Base-by-base conservation (phyloP, 148 eudicot genomes). In the Rhododendron henanense region DNA sequence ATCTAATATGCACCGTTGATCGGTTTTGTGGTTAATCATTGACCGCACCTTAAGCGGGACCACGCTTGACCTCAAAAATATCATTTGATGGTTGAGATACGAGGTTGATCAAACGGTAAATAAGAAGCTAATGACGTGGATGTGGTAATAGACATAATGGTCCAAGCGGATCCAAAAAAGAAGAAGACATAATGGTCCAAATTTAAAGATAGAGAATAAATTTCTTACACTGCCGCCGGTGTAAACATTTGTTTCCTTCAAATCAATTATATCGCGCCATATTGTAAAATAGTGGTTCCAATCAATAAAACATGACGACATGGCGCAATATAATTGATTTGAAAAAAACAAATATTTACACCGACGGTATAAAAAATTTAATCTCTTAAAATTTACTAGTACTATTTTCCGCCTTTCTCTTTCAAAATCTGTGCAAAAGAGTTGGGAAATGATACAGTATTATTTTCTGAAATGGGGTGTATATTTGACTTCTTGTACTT, bases 211-310 rank as follows among this genome's bases (percentile, higher is more conserved):
- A 8, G 7, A 41, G 8, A 41, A 41, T 6, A 41, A 41, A 6
- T 41, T 41, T 0, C 6, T 6, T 41, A 41, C 0, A 14, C 18
- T 5, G 15, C 1, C 5, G 15, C 1, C 5, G 5, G 19, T 5
- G 6, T 41, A 41, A 41, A 41, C 0, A 41, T 41, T 41, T 41
- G 0, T 41, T 41, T 41, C 0, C 0, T 41, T 0, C 7, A 41
- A 41, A 41, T 41, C 8, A 41, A 41, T 41, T 41, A 41, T 0
- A 41, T 41, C 7, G 1, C 1, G 5, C 8, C 6, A 41, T 8
- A 0, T 41, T 41, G 0, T 0, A 0, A 41, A 6, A 41, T 0
- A 6, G 45, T 6, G 0, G 0, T 41, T 0, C 1, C 7, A 6
- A 41, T 41, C 0, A 41, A 41, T 41, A 41, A 41, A 41, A 41